A percentile compares a stretch with the other conserved stretches of the same genome.
phyloP scores from a whole-genome alignment of 2,329 filamentous ascomycete species.

The Juglanconis sp. region DNA sequence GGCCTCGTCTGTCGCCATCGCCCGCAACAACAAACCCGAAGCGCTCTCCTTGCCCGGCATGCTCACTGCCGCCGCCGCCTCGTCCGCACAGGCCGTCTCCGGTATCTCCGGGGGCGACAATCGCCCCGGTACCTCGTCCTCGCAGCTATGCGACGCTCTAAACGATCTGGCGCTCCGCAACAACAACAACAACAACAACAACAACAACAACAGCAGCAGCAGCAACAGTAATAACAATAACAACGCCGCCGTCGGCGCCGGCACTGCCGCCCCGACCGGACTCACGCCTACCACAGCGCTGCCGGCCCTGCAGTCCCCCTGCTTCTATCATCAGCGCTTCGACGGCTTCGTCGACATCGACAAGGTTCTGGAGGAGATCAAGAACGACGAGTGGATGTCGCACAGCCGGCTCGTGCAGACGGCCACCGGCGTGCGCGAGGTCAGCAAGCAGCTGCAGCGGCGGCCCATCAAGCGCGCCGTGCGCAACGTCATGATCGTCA shows the following conservation, averaged over 20 bases:
- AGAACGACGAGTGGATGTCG: constrained; percentile 82
- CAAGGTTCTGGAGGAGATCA: constrained; percentile 91
- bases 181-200: constrained; percentile 6
- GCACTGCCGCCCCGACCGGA: background rate
- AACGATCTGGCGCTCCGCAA: constrained; percentile 48
- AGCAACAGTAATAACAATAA: constrained; percentile 23
- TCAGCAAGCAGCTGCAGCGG: constrained; percentile 90
- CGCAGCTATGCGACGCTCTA: constrained; percentile 62
- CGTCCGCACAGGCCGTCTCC: constrained; percentile 23
- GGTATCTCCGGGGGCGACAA: constrained; percentile 17
- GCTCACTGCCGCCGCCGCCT: constrained; percentile 42
- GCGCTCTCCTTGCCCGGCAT: constrained; percentile 61
- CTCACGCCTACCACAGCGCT: constrained; percentile 50
- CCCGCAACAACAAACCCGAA: constrained; percentile 57
- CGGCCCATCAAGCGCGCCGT: constrained; percentile 90
- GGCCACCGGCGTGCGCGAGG: constrained; percentile 89
- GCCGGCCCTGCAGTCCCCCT: constrained; percentile 79
- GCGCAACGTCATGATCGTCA: constrained; percentile 95
- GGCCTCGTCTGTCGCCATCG: constrained; percentile 53
- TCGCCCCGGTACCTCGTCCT: constrained; percentile 47
- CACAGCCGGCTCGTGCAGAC: constrained; percentile 94
- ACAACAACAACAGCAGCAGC: background rate
- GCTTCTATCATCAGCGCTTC: constrained; percentile 96
- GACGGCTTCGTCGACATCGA: constrained; percentile 94
- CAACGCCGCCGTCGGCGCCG: constrained; percentile 23